Base-by-base conservation (phyloP, 2,329 filamentous ascomycete species). In the Aspergillus alliaceus region DNA sequence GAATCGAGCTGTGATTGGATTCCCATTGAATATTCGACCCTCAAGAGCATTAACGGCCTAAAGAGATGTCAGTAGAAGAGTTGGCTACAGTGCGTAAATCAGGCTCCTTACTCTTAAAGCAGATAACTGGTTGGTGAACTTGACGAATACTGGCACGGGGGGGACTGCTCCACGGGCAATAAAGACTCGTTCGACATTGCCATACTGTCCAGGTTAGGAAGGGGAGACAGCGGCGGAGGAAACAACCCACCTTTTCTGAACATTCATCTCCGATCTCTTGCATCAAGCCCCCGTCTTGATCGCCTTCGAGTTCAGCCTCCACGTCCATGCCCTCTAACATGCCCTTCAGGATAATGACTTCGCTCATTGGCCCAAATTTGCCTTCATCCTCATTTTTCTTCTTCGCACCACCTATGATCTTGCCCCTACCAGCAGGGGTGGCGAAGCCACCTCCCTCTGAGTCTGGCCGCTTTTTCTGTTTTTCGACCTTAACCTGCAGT, bases 211-310 rank as follows among this genome's bases (percentile, higher is more conserved):
- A 57, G 22, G 40, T 61, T 40, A 58, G 57, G 29, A 46, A 31
- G 27, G 18, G 22, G n/a, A 15, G 35, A n/a, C 7, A 49, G 29
- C 18, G 34, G 12, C 22, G 32, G 22, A 34, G 4, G 34, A 22
- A 44, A 9, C 4, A n/a, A 62, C 70, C 63, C 69, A 88, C 85
- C 82, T 93, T 92, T 63, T 91, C 86, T 50, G 87, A 88, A 74
- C 96, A 97, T 71, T 96, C 91, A 69, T 97, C 91, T 6, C 95
- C 95, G 74, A 99, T 97, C 72, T 97, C 93, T 77, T 98, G 93
- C 65, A 93, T 88, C 51, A 99, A 78, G 14, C 83, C 82, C 12
- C 80, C 80, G 53, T 82, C 82, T 32, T 85, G 82, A 18, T 79
- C 76, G 12, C 81, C 77, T 58, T 87, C 84, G 49, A 96, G 85